These are phyloP conservation scores for Gleditsia sinensis DNA, from an alignment of 306 rosid genomes.

Conservation along the genomic window DNA sequence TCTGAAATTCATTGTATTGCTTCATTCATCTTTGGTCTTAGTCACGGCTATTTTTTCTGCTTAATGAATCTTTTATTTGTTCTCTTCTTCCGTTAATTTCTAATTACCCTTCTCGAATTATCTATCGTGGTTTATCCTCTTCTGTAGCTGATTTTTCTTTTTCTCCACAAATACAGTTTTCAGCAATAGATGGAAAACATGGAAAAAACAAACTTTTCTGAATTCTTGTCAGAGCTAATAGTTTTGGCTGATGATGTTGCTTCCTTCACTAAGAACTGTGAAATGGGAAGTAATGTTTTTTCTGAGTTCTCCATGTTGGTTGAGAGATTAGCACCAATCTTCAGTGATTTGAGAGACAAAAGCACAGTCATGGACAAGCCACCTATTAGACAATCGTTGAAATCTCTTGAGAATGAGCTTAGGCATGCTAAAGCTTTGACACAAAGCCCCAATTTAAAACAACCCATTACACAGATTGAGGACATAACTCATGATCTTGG, in stretches of 20 bases:
- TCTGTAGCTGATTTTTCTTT: slow-evolving; percentile 20
- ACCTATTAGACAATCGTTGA: slow-evolving; percentile 65
- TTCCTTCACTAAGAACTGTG: slow-evolving; percentile 51
- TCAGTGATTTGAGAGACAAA: slow-evolving; percentile 58
- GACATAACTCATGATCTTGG: slow-evolving; percentile 71
- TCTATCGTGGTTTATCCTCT: slow-evolving; percentile 18
- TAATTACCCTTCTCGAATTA: background rate
- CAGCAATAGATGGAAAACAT: slow-evolving; percentile 29
- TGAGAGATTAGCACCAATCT: slow-evolving; percentile 55
- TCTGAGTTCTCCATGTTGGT: slow-evolving; percentile 58
- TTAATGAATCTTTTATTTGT: slow-evolving; percentile 16
- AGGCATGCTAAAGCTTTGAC: slow-evolving; percentile 50
- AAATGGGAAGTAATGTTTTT: slow-evolving; percentile 44
- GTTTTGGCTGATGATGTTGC: slow-evolving; percentile 58
- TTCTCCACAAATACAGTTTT: slow-evolving; percentile 17
- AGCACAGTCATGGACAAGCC: slow-evolving; percentile 50
- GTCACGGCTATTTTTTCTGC: background rate
- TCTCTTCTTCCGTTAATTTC: background rate
- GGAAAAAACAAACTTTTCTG: slow-evolving; percentile 47
- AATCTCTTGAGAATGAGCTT: slow-evolving; percentile 69
- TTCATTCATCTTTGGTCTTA: too few relatives aligned
- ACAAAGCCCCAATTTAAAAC: slow-evolving; percentile 43
- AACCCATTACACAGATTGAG: slow-evolving; percentile 56
- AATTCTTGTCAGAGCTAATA: slow-evolving; percentile 45
- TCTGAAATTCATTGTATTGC: background rate